Conservation (phyloP, 1,139 yeast genomes). For the Sugiyamaella neomexicana region DNA sequence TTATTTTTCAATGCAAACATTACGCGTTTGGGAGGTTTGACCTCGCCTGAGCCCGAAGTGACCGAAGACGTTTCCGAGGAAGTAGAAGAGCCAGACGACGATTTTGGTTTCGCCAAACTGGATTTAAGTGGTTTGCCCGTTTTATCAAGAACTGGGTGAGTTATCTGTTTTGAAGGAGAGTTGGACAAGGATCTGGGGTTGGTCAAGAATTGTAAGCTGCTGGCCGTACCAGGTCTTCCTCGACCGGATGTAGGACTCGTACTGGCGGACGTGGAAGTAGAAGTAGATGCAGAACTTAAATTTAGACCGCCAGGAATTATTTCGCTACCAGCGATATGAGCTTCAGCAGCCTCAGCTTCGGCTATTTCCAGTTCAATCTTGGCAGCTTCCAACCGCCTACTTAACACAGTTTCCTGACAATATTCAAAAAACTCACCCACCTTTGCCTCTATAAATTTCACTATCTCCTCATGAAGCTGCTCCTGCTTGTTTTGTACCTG, state of each 20-base stretch:
- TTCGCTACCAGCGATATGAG: slow-evolving; percentile 8
- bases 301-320: neutral
- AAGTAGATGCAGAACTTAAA: neutral
- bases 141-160: slow-evolving; percentile 4
- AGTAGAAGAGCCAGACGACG: slow-evolving; percentile 9
- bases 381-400: slow-evolving; percentile 10
- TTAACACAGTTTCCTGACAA: slow-evolving; percentile 22
- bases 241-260: slow-evolving; percentile 1
- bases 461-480: slow-evolving; percentile 25
- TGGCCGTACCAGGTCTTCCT: neutral
- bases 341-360: slow-evolving; percentile 9
- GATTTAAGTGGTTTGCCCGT: slow-evolving; percentile 25
- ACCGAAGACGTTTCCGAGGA: slow-evolving; percentile 14
- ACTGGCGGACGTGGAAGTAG: slow-evolving; percentile 2
- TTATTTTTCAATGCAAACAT: slow-evolving; percentile 25
- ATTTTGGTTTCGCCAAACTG: slow-evolving; percentile 22
- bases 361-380: slow-evolving; percentile 4
- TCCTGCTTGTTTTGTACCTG: slow-evolving; percentile 22
- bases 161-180: slow-evolving; percentile 5
- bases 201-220: neutral
- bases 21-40: slow-evolving; percentile 25
- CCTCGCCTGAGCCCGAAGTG: slow-evolving; percentile 12
- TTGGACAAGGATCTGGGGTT: neutral
- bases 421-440: slow-evolving; percentile 22
- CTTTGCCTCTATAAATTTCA: slow-evolving; percentile 23